phyloP scores from a whole-genome alignment of 2,329 filamentous ascomycete genomes.

The Venturia nashicola region DNA sequence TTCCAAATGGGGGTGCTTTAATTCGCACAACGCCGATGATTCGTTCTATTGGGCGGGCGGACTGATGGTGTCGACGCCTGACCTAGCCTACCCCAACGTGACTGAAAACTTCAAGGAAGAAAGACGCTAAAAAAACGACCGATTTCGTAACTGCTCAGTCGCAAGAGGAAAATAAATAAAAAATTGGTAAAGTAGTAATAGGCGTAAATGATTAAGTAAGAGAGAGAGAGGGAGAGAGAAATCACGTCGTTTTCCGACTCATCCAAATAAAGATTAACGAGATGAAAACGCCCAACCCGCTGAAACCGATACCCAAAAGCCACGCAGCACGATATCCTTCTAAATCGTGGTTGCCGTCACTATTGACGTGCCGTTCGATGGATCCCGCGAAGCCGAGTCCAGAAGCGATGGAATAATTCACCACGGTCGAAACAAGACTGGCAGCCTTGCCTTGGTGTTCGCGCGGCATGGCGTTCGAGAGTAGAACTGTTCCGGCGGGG shows the following conservation, averaged over 20 bases:
- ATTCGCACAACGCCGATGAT: neutral
- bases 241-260: neutral
- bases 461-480: conserved; percentile 39
- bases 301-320: conserved; percentile 7
- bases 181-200: neutral
- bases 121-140: neutral
- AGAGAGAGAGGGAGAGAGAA: neutral
- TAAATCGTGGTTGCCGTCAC: neutral
- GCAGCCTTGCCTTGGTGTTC: conserved; percentile 40
- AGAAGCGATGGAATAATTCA: conserved; percentile 57
- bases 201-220: neutral
- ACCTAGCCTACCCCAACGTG: neutral
- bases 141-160: neutral
- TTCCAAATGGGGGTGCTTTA: neutral
- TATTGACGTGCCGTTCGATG: conserved; percentile 1
- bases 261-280: conserved; percentile 10
- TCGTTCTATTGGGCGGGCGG: neutral
- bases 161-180: neutral
- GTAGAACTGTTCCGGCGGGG: conserved; percentile 47
- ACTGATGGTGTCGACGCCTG: neutral
- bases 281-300: conserved; percentile 7
- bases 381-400: conserved; percentile 51
- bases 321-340: conserved; percentile 7
- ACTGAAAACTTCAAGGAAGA: neutral
- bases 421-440: conserved; percentile 49